Evolutionary conservation across 345 rosid species (phyloP).

Genomic region (Heritiera fomes): DNA sequence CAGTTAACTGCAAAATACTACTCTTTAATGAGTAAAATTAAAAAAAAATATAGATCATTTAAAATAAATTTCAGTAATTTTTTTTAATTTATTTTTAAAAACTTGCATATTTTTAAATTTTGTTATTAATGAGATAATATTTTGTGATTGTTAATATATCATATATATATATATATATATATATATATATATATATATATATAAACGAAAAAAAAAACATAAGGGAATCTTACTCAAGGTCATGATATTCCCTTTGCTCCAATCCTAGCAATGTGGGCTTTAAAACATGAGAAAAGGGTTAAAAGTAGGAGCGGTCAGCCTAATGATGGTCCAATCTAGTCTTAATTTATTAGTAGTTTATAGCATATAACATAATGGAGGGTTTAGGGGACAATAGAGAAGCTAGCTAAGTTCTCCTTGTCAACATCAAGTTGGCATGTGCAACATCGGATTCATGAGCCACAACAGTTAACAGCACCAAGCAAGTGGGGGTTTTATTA

Average conservation of each 20-base stretch:
- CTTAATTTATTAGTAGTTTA: background rate
- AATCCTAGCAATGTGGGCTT: slow-evolving; percentile 14
- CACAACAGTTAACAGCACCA: slow-evolving; percentile 27
- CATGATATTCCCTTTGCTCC: background rate
- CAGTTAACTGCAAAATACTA: too few relatives aligned
- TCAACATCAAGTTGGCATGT: slow-evolving; percentile 27
- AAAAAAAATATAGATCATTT: too few relatives aligned
- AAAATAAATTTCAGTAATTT: too few relatives aligned
- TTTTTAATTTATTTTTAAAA: background rate
- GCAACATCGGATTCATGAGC: slow-evolving; percentile 23
- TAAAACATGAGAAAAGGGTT: background rate
- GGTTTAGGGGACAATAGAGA: background rate
- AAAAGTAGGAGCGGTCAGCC: slow-evolving; percentile 1
- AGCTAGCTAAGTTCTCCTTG: background rate
- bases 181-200: too few relatives aligned
- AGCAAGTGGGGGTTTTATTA: slow-evolving; percentile 36
- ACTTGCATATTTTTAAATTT: too few relatives aligned
- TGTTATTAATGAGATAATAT: too few relatives aligned
- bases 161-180: too few relatives aligned
- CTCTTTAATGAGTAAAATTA: too few relatives aligned
- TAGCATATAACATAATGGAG: background rate
- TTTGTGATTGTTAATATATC: too few relatives aligned
- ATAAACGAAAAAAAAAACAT: background rate
- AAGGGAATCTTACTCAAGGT: background rate
- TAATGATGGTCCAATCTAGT: slow-evolving; percentile 33